Conservation (phyloP, 1,284 basidiomycete species). For the Macrocybe sp. region DNA sequence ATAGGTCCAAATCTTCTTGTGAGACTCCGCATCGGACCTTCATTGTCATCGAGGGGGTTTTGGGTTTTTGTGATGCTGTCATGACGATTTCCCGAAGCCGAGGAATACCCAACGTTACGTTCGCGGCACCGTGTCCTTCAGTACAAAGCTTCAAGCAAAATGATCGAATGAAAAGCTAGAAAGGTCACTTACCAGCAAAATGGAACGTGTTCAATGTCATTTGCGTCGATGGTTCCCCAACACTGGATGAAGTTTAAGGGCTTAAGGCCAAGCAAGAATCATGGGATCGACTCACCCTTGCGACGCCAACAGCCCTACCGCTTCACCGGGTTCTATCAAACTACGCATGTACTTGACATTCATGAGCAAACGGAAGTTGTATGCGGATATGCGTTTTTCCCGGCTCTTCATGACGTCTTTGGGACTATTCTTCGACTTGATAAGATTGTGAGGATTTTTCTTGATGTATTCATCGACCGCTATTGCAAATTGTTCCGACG, state of each 20-base stretch:
- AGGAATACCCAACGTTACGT: constrained; percentile 98
- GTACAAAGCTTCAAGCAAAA: constrained; percentile 9
- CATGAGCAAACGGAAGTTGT: constrained; percentile 77
- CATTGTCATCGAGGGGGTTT: constrained; percentile 98
- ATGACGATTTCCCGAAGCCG: constrained; percentile 99
- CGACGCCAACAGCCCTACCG: constrained; percentile 95
- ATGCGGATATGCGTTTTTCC: constrained; percentile 45
- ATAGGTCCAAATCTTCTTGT: constrained; percentile 60
- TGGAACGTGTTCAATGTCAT: constrained; percentile 99
- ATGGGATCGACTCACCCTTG: constrained; percentile 68
- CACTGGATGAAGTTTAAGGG: constrained; percentile 40
- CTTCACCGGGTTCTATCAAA: constrained; percentile 95
- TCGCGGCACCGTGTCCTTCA: constrained; percentile 94
- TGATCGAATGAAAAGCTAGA: not conserved
- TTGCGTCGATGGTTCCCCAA: constrained; percentile 98
- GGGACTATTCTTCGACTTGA: constrained; percentile 54
- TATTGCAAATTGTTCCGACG: constrained; percentile 89
- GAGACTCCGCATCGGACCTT: constrained; percentile 55
- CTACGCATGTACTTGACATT: constrained; percentile 90
- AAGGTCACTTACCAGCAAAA: constrained; percentile 72
- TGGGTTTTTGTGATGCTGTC: constrained; percentile 96
- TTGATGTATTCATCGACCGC: constrained; percentile 81
- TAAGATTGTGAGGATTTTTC: constrained; percentile 71
- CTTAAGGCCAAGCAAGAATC: not conserved
- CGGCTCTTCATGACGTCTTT: constrained; percentile 39